phyloP scores from a whole-genome alignment of 2,329 filamentous ascomycete species.

The Cladophialophora bantiana region DNA sequence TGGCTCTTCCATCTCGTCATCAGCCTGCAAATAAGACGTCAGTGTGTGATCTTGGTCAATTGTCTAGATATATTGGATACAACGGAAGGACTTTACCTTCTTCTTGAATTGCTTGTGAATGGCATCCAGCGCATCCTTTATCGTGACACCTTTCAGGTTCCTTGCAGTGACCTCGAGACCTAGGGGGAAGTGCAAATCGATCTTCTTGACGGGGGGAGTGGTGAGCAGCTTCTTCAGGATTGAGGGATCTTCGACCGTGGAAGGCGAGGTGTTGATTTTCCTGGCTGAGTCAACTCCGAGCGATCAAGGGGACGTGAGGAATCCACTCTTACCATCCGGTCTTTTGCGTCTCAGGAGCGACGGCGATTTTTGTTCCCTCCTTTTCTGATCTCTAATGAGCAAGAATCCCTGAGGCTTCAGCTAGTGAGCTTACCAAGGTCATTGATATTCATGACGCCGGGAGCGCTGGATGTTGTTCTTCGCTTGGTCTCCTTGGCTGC shows the following conservation, averaged over 20 bases:
- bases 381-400: conserved; percentile 63
- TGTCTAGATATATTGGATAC: not conserved
- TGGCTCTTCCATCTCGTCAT: conserved; percentile 87
- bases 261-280: conserved; percentile 91
- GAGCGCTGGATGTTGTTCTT: conserved; percentile 74
- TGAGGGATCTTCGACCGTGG: conserved; percentile 79
- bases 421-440: conserved; percentile 74
- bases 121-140: conserved; percentile 94
- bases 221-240: conserved; percentile 82
- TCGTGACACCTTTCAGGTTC: conserved; percentile 92
- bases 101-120: conserved; percentile 98
- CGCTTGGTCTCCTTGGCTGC: conserved; percentile 51
- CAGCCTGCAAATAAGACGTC: conserved; percentile 64
- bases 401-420: not conserved
- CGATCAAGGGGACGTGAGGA: conserved; percentile 4
- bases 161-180: conserved; percentile 87
- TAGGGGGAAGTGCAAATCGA: conserved; percentile 89
- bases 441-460: conserved; percentile 80
- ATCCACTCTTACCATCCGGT: conserved; percentile 76
- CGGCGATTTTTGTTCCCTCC: conserved; percentile 72
- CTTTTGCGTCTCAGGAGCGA: conserved; percentile 83
- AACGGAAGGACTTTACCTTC: conserved; percentile 67
- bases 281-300: conserved; percentile 54
- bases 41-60: conserved; percentile 18
- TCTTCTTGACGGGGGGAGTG: conserved; percentile 86